Conservation (phyloP, 2,329 filamentous ascomycete genomes). For the Penicillium sp. region DNA sequence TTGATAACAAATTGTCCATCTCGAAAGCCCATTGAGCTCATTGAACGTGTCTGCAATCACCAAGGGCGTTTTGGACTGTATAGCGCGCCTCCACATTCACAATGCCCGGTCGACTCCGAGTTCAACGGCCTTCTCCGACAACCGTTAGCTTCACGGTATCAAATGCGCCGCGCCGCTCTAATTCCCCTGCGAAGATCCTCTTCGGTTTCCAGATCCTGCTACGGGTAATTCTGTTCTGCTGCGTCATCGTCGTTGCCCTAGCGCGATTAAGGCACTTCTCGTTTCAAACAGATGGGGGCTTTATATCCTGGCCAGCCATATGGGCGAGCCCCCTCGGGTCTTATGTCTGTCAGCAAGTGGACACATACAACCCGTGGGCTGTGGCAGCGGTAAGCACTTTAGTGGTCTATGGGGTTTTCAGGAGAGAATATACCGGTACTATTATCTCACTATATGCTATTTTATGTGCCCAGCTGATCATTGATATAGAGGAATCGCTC, state of each 20-base stretch:
- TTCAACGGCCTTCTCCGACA: slow-evolving; percentile 68
- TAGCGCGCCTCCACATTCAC: slow-evolving; percentile 6
- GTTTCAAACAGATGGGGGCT: slow-evolving; percentile 26
- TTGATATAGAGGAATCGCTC: slow-evolving; percentile 72
- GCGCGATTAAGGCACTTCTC: slow-evolving; percentile 33
- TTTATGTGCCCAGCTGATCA: not conserved
- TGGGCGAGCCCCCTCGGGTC: slow-evolving; percentile 36
- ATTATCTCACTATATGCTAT: not conserved
- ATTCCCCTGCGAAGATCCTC: slow-evolving; percentile 46
- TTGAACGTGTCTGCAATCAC: not conserved
- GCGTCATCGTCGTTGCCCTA: slow-evolving; percentile 39
- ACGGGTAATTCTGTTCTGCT: slow-evolving; percentile 45
- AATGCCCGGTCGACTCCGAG: slow-evolving; percentile 60
- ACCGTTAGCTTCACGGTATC: slow-evolving; percentile 93
- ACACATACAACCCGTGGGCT: slow-evolving; percentile 43
- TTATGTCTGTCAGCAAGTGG: slow-evolving; percentile 36
- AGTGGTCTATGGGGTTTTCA: slow-evolving; percentile 47
- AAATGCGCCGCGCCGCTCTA: slow-evolving; percentile 62
- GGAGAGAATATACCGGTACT: slow-evolving; percentile 53
- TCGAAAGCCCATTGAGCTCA: not conserved
- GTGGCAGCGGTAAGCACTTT: slow-evolving; percentile 40
- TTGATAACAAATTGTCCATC: not conserved
- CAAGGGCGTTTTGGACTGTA: not conserved
- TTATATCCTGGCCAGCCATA: slow-evolving; percentile 31
- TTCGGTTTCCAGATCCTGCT: slow-evolving; percentile 47